Percentiles rank a stretch among this genome's conserved stretches.
phyloP scores from a whole-genome alignment of 1,284 basidiomycete species.

The Moesziomyces sp. region DNA sequence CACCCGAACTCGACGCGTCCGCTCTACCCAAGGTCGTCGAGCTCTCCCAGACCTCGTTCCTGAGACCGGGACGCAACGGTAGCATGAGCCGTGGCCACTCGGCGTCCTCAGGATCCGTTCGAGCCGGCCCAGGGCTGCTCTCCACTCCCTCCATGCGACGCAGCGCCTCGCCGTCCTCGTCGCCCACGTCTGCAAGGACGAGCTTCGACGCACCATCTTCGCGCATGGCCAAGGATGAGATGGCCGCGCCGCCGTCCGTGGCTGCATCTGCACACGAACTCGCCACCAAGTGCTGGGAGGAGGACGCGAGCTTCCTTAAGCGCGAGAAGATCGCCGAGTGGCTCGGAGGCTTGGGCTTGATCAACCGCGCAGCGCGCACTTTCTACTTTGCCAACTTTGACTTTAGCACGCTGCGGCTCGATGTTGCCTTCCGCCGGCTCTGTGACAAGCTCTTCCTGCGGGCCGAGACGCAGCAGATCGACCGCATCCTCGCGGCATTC shows the following conservation, averaged over 20 bases:
- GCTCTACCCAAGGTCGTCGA: constrained; percentile 22
- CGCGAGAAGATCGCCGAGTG: constrained; percentile 95
- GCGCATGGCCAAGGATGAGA: constrained; percentile 8
- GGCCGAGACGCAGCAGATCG: constrained; percentile 96
- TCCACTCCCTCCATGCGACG: constrained; percentile 15
- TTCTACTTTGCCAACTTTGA: constrained; percentile 91
- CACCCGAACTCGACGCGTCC: constrained; percentile 15
- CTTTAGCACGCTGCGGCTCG: constrained; percentile 82
- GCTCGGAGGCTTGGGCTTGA: constrained; percentile 82
- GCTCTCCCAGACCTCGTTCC: constrained; percentile 14
- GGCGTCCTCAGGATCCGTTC: constrained; percentile 2
- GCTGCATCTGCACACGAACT: constrained; percentile 70
- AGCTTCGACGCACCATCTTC: constrained; percentile 23
- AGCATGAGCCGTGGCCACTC: constrained; percentile 14
- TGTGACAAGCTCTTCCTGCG: constrained; percentile 92
- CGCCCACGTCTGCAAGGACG: constrained; percentile 21
- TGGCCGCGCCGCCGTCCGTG: constrained; percentile 2
- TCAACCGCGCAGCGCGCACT: constrained; percentile 80
- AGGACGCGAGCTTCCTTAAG: constrained; percentile 83
- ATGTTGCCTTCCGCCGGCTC: constrained; percentile 87
- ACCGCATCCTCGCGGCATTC: constrained; percentile 92
- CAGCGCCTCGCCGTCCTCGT: constrained; percentile 22
- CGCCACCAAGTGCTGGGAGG: constrained; percentile 84
- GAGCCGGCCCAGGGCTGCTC: constrained; percentile 10
- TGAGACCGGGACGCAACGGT: constrained; percentile 23